Conservation (phyloP, 192 early-diverging fungal genomes). For the Rhizoclosmatium globosum region DNA sequence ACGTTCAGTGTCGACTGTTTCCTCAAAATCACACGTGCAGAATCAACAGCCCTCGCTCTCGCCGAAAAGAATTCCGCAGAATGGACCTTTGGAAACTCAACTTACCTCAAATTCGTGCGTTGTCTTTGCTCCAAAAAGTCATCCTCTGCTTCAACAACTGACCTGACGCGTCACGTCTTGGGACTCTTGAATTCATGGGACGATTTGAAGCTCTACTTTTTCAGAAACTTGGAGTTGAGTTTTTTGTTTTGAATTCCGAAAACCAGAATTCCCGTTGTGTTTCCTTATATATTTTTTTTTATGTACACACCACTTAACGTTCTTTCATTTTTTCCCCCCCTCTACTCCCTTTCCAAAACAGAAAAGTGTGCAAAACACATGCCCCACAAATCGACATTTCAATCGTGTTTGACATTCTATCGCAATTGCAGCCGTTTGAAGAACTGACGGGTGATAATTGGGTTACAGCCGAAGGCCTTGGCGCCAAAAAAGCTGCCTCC, state of each 20-base stretch:
- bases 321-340: background rate
- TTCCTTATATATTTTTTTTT: background rate
- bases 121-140: constrained; percentile 3
- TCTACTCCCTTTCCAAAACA: constrained; percentile 22
- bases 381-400: constrained; percentile 7
- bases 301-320: constrained; percentile 1
- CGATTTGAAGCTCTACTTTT: constrained; percentile 88
- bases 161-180: constrained; percentile 67
- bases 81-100: constrained; percentile 52
- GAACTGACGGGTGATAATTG: constrained; percentile 19
- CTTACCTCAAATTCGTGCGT: constrained; percentile 50
- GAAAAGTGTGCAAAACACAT: constrained; percentile 22
- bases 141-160: background rate
- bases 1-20: constrained; percentile 75
- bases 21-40: constrained; percentile 74
- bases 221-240: constrained; percentile 65
- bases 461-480: background rate
- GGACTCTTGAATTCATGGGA: constrained; percentile 83
- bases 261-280: background rate
- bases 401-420: constrained; percentile 23
- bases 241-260: background rate
- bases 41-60: constrained; percentile 54
- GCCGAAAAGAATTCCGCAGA: background rate
- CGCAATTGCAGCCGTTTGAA: constrained; percentile 9
- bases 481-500: background rate